Evolutionary conservation across 257 asterid species (phyloP).

Genomic region (Nicotiana benthamiana): DNA sequence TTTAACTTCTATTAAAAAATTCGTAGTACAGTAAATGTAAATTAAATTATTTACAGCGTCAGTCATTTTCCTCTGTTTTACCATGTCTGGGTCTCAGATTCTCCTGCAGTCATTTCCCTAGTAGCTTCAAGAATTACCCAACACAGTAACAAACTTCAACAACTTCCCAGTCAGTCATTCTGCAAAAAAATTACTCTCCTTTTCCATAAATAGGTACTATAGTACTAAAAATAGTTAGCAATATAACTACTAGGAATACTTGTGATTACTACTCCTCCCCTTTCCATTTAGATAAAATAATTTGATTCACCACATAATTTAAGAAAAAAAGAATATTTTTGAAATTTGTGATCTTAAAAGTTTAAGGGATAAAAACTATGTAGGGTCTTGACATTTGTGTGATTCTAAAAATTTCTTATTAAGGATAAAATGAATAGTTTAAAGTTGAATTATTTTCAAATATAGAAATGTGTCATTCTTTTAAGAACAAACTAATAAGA

Average conservation of each 20-base stretch:
- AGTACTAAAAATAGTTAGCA: not conserved
- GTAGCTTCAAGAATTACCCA: conserved; percentile 27
- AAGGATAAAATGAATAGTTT: too few species aligned
- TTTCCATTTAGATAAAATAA: too few species aligned
- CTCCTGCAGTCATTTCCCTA: conserved; percentile 28
- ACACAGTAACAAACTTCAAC: conserved; percentile 14
- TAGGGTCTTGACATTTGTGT: too few species aligned
- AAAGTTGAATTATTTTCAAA: too few species aligned
- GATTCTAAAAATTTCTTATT: too few species aligned
- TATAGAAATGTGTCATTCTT: too few species aligned
- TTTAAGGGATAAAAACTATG: too few species aligned
- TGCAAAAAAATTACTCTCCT: not conserved
- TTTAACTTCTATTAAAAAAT: not conserved
- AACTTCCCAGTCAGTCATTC: conserved; percentile 1
- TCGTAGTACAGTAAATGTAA: not conserved
- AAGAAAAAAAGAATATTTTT: too few species aligned
- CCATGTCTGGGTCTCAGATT: conserved; percentile 44
- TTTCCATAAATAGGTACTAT: not conserved
- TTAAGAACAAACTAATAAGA: too few species aligned
- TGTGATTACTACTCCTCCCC: too few species aligned
- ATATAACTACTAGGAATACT: not conserved
- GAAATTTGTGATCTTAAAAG: too few species aligned
- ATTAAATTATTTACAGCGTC: not conserved
- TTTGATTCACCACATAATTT: too few species aligned
- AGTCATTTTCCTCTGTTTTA: conserved; percentile 35